Base-by-base conservation (phyloP, 345 rosid genomes). In the Populus davidiana region DNA sequence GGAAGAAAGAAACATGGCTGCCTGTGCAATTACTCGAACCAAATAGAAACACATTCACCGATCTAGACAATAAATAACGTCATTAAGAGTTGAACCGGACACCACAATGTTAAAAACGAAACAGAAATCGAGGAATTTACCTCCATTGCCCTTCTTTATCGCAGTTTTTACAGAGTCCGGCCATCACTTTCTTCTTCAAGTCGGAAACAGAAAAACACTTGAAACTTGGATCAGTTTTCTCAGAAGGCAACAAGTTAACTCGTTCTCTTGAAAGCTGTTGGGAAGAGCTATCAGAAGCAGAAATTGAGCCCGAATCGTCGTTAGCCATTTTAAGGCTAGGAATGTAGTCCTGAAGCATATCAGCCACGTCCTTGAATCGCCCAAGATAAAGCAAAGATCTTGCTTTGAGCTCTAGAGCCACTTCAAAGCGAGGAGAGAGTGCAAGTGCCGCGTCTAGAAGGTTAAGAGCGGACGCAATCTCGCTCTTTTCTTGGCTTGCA, bases 131-230 rank as follows among this genome's bases (percentile, higher is more conserved):
- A 59, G 65, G 39, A 25, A 56, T 70, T 86, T 82, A 94, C 98
- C 99, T 96, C 99, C 99, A 96, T 68, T 88, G 92, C 75, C 93
- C 97, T 86, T 91, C 90, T 70, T 87, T 90, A 25, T 92, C 93
- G 84, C 92, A 86, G 71, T 86, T 93, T 78, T 84, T 91, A 77
- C 89, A 83, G 71, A 96, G 87, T 14, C 98, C 96, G 11, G 96
- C 94, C 92, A 91, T 84, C 8, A 96, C 91, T 75, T 91, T 92
- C 92, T 90, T 92, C 87, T 88, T 96, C 91, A 96, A 83, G 69
- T 93, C 99, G 23, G 96, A 89, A 25, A 82, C 79, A 33, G 85
- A 78, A 87, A 96, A 96, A 77, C 99, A 96, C 85, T 87, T 93
- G 83, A 96, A 89, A 23, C 90, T 83, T 47, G 88, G 85, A 77